phyloP scores from a whole-genome alignment of 129 eudicot species.

The Sambucus nigra region DNA sequence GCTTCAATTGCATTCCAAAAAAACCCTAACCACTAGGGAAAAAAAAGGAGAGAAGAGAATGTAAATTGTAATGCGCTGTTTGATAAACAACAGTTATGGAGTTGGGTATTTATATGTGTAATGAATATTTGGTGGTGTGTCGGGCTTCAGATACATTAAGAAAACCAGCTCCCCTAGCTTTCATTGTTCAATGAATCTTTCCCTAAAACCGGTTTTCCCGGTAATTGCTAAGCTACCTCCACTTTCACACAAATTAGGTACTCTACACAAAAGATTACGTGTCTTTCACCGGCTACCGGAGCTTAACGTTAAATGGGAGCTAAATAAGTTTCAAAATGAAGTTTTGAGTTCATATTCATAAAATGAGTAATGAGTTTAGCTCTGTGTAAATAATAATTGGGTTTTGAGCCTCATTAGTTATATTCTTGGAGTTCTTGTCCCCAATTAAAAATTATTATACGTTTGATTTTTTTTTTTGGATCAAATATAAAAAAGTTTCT shows the following conservation, averaged over 20 bases:
- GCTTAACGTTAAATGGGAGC: no score
- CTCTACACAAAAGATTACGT: neutral
- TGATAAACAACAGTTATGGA: neutral
- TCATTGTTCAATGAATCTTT: slow-evolving; percentile 49
- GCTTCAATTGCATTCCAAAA: slow-evolving; percentile 37
- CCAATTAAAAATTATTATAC: no score
- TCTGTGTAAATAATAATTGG: no score
- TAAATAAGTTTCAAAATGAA: no score
- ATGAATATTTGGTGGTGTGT: slow-evolving; percentile 31
- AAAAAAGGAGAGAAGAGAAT: slow-evolving; percentile 28
- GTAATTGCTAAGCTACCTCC: slow-evolving; percentile 26
- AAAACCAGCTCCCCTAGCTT: slow-evolving; percentile 14
- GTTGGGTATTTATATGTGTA: slow-evolving; percentile 8
- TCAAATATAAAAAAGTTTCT: no score
- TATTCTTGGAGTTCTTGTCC: no score
- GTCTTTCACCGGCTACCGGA: slow-evolving; percentile 18
- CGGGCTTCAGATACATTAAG: slow-evolving; percentile 27
- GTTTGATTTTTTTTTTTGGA: no score
- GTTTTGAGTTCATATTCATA: no score
- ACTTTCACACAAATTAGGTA: slow-evolving; percentile 18
- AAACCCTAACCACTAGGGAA: slow-evolving; percentile 43
- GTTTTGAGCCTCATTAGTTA: no score
- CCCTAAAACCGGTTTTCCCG: slow-evolving; percentile 34
- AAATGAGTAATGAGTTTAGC: no score
- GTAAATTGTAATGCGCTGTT: neutral